Base-by-base conservation (phyloP, 495 filamentous ascomycete genomes). In the Aspergillus kassunensis region DNA sequence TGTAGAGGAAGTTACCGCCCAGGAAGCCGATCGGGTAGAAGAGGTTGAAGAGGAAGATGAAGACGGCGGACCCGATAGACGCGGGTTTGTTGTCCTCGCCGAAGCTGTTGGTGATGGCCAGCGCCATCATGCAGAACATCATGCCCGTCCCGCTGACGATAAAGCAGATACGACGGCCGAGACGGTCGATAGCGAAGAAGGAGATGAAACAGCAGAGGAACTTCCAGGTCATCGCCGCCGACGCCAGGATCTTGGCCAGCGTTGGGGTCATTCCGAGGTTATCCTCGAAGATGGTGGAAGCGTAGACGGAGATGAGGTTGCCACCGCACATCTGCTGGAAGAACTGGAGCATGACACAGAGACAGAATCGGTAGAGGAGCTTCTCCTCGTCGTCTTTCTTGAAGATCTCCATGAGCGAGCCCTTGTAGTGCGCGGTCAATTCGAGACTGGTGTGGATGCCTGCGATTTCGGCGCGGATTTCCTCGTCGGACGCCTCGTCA, bases 21-120 rank as follows among this genome's bases (percentile, higher is more conserved):
- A 80, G 63, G 68, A 80, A 84, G 5, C 80, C 81, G 51, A 79
- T 66, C 3, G 80, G 77, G 59, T 80, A 79, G 70, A 84, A 85
- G 34, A 68, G 64, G 61, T 81, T 81, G 68, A 82, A 85, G 21
- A 84, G 64, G 65, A 81, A 81, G 43, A 84, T 73, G 58, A 81
- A 82, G 19, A 75, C 70, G 1, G 74, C 77, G 1, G 77, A 72
- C 1, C 64, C 69, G 35, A 80, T 58, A 15, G 63, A 64, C 21
- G 65, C 56, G n/a, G 41, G 19, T 37, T 66, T 39, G 61, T 70
- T 72, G 44, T 46, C 42, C 42, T 58, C 33, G 51, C 62, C 52
- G 53, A 73, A 63, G 49, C 65, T 66, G 18, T 64, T 70, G 16
- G 70, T 70, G 44, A 75, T 57, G 15, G 77, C 70, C 27, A 81